Base-by-base conservation (phyloP, 257 asterid genomes). In the Lavandula angustifolia region DNA sequence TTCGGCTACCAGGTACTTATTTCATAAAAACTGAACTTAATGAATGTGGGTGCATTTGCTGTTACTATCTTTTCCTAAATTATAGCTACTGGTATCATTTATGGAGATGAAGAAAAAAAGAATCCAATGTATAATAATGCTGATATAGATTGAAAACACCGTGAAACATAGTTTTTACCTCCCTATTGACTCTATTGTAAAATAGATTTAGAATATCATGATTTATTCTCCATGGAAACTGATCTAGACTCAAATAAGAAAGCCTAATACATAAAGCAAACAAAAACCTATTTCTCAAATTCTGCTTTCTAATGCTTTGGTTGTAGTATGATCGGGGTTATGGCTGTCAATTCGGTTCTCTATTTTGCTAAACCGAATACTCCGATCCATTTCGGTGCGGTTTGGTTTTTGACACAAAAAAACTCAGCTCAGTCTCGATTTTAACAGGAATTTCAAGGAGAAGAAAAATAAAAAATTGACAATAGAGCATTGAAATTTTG, bases 1-100 rank as follows among this genome's bases (percentile, higher is more conserved):
- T 73, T 87, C 99, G 51, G 99, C 99, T 58, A 92, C 97, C 64
- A 87, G 97, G 99, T 92, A 82, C 66, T 6, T 74, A 60, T 74
- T 69, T 33, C 33, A 34, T 60, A 48, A 41, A 37, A 60, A 51
- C 29, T 49, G 18, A 10, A 47, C 51, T 46, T 35, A 40, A 13
- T 27, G 47, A 47, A 50, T 62, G 10, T 59, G 31, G 48, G 38
- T 37, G 64, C 43, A 62, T 62, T 54, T n/a, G n/a, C 64, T 62
- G 54, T 29, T 48, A 6, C 35, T 27, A 17, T 48, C 31, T 43
- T 52, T 12, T 31, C 34, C 48, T 31, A 48, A 22, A 35, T 54
- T 62, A 47, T 65, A 42, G 35, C 43, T 54, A 6, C 13, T 54
- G 53, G 55, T 53, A 63, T 59, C 18, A 22, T 50, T 29, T 10